Conservation (phyloP, 1,284 basidiomycete genomes). For the Cryptococcus maquisensis region DNA sequence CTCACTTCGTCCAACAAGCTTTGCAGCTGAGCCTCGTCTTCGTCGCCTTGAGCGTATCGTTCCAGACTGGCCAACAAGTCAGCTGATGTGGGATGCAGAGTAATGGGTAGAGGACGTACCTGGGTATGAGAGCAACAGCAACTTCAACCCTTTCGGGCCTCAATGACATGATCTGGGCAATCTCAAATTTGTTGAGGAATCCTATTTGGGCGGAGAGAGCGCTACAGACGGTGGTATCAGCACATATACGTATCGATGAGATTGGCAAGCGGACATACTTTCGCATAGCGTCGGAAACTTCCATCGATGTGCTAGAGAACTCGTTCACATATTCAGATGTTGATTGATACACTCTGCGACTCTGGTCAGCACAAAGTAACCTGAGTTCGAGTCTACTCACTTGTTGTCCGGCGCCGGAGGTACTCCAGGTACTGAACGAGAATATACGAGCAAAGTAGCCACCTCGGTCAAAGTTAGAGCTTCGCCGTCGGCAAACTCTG, state of each 20-base stretch:
- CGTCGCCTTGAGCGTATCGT: constrained; percentile 35
- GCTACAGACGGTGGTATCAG: constrained; percentile 4
- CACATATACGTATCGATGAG: neutral
- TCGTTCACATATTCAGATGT: constrained; percentile 39
- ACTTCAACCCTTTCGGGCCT: constrained; percentile 39
- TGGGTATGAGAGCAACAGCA: constrained; percentile 42
- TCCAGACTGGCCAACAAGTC: constrained; percentile 29
- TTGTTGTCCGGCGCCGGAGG: constrained; percentile 44
- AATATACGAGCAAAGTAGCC: constrained; percentile 26
- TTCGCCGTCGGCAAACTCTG: constrained; percentile 43
- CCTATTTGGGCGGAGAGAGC: constrained; percentile 26
- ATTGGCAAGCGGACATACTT: constrained; percentile 21
- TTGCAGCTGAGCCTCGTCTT: constrained; percentile 28
- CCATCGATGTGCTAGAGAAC: constrained; percentile 32
- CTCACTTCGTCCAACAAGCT: constrained; percentile 37
- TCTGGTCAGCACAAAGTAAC: too few relatives aligned
- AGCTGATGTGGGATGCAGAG: neutral
- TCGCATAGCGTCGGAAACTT: constrained; percentile 37
- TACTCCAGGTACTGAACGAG: constrained; percentile 27
- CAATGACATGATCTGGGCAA: constrained; percentile 45
- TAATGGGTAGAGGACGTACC: constrained; percentile 22
- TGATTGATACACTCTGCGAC: constrained; percentile 36
- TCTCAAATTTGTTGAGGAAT: constrained; percentile 45
- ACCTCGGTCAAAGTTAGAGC: constrained; percentile 42
- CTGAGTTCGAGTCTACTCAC: constrained; percentile 15